Evolutionary conservation across 345 rosid genomes (phyloP), one percentile per base, ranked within the genome.

Genomic region (Raphanus sativus): DNA sequence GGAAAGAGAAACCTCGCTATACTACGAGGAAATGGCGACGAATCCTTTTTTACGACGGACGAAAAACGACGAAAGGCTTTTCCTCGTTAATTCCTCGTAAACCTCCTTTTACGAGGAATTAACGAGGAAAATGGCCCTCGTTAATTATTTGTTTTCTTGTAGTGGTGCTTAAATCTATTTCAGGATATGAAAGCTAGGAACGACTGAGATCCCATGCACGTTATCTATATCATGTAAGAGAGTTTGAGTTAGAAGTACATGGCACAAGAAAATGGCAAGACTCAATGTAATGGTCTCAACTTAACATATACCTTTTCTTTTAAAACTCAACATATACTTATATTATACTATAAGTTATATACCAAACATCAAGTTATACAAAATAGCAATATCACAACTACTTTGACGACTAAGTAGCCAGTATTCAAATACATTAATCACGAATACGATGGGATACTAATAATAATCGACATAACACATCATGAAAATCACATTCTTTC

Each of bases 401-500:
- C 48, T 40, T 40, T 73, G 81, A 73, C 74, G 77, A 67, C 48
- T 78, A 67, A 56, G 54, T 65, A 29, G 55, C 67, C 77, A 71
- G 13, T 48, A 69, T 6, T 4, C 10, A 62, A 62, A 69, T 76
- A 69, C 70, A 62, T 52, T 26, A 54, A 62, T 50, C 55, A 50
- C 55, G 55, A 50, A 50, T 62, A 69, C 65, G 75, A 61, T 26
- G 65, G 56, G 25, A 50, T 62, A 70, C 21, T 4, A 48, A 9
- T 34, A 40, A 62, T 62, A 33, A 13, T 60, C 15, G 8, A 2
- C 38, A 78, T 45, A 69, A 67, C 50, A 73, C 74, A 73, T 73
- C 82, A 79, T 73, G 73, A 78, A 79, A 52, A 50, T 68, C 82
- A 79, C 75, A 73, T 79, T 79, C 82, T 38, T 67, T 67, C 82